Conservation (phyloP, 2,329 filamentous ascomycete species). For the Alternaria viburni region DNA sequence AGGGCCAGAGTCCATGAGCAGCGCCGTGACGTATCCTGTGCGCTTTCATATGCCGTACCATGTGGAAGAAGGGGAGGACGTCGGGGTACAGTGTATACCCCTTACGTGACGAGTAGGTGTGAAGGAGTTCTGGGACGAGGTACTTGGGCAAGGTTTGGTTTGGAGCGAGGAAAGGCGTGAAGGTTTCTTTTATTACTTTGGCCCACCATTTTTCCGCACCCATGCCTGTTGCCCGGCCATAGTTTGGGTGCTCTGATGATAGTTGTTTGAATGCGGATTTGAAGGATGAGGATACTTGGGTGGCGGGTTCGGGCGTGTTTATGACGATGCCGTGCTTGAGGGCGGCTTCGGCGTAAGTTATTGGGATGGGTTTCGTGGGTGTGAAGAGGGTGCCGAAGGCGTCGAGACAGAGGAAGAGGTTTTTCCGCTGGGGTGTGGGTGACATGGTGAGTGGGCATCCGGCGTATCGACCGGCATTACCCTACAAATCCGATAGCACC, state of each 20-base stretch:
- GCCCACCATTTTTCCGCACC: slow-evolving; percentile 65
- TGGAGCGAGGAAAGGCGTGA: slow-evolving; percentile 33
- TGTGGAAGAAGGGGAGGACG: slow-evolving; percentile 54
- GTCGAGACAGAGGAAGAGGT: slow-evolving; percentile 67
- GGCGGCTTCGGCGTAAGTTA: slow-evolving; percentile 63
- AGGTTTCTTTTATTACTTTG: slow-evolving; percentile 63
- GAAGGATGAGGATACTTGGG: slow-evolving; percentile 40
- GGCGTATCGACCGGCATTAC: neutral
- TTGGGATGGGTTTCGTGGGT: slow-evolving; percentile 57
- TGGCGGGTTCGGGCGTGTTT: slow-evolving; percentile 42
- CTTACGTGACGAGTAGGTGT: slow-evolving; percentile 60
- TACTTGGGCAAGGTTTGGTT: slow-evolving; percentile 50
- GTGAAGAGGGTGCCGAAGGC: slow-evolving; percentile 70
- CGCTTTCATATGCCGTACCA: slow-evolving; percentile 39
- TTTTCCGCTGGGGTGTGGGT: slow-evolving; percentile 35
- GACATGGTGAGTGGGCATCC: slow-evolving; percentile 4
- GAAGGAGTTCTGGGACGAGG: slow-evolving; percentile 58
- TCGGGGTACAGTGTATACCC: slow-evolving; percentile 60
- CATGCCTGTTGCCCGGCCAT: slow-evolving; percentile 61
- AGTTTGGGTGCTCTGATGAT: slow-evolving; percentile 61
- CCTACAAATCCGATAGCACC: neutral
- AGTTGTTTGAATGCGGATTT: slow-evolving; percentile 57
- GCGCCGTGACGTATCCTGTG: neutral
- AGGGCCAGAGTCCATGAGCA: slow-evolving; percentile 34
- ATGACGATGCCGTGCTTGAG: slow-evolving; percentile 56